A percentile compares a stretch with the other conserved stretches of the same genome.
Evolutionary conservation across 805 yeast species (phyloP).

Genomic region (Scheffersomyces spartinae): DNA sequence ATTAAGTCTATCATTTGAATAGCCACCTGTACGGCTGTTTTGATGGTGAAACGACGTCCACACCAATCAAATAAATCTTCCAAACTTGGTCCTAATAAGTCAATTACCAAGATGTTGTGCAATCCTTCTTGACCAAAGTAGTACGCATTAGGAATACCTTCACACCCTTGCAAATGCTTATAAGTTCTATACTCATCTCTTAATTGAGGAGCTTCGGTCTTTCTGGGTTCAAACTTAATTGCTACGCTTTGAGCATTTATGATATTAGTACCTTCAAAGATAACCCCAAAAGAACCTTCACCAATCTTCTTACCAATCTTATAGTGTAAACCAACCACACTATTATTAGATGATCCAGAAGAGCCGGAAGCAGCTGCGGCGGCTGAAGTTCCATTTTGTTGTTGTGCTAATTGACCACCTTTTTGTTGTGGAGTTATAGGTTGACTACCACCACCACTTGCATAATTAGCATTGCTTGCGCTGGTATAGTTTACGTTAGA

Average conservation of each 20-base stretch:
- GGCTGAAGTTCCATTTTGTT: constrained; percentile 12
- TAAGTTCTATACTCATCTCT: constrained; percentile 75
- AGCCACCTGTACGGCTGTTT: constrained; percentile 65
- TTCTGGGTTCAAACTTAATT: constrained; percentile 70
- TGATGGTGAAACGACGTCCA: constrained; percentile 59
- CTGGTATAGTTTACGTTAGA: no score
- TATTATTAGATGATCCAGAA: constrained; percentile 10
- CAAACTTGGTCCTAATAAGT: constrained; percentile 66
- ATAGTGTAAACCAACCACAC: constrained; percentile 56
- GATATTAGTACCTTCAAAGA: constrained; percentile 70
- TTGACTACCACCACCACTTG: no score
- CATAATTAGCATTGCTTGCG: no score
- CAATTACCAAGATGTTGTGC: constrained; percentile 67
- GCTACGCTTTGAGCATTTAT: constrained; percentile 56
- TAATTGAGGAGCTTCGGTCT: constrained; percentile 75
- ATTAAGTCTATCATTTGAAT: constrained; percentile 68
- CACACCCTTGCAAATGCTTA: constrained; percentile 54
- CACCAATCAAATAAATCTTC: constrained; percentile 87
- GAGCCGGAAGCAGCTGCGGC: constrained; percentile 7
- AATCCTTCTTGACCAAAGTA: constrained; percentile 81
- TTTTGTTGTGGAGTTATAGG: no score
- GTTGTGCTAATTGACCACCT: no score
- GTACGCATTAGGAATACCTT: constrained; percentile 74
- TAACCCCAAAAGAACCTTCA: constrained; percentile 79
- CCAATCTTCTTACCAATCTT: constrained; percentile 78